These are phyloP conservation scores for Pseudogymnoascus sp. DNA, from an alignment of 2,329 filamentous ascomycete genomes.

Conservation along the genomic window DNA sequence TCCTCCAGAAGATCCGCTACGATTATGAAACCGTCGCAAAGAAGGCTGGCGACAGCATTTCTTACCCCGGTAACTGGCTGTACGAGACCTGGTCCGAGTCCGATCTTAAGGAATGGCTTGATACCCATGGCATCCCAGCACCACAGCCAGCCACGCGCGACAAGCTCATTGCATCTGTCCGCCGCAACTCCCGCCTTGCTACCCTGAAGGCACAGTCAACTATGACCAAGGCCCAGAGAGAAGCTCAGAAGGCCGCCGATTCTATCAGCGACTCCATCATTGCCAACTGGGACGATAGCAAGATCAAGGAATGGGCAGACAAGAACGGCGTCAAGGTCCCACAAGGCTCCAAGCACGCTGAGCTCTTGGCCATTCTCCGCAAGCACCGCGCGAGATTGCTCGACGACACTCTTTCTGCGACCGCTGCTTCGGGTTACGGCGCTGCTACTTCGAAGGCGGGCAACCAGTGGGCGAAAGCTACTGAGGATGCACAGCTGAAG, in stretches of 20 bases:
- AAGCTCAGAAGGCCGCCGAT: conserved; percentile 61
- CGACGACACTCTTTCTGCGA: conserved; percentile 53
- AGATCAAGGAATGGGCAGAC: conserved; percentile 89
- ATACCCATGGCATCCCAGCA: conserved; percentile 74
- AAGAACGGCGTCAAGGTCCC: conserved; percentile 85
- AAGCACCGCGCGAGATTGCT: conserved; percentile 71
- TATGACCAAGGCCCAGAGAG: conserved; percentile 52
- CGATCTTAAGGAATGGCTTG: conserved; percentile 88
- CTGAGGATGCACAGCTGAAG: conserved; percentile 56
- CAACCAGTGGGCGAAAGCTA: conserved; percentile 70
- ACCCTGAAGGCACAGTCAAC: conserved; percentile 59
- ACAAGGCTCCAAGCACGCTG: conserved; percentile 83
- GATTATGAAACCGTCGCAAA: conserved; percentile 75
- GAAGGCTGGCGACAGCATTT: conserved; percentile 62
- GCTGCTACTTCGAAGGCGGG: conserved; percentile 67
- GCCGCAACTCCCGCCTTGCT: conserved; percentile 80
- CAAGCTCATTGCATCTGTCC: conserved; percentile 78
- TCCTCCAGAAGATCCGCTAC: conserved; percentile 69
- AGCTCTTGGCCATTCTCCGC: conserved; percentile 80
- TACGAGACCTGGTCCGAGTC: conserved; percentile 86
- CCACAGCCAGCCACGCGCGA: conserved; percentile 81
- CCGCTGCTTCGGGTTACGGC: conserved; percentile 52
- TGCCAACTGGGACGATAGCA: conserved; percentile 79
- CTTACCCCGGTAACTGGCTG: conserved; percentile 94
- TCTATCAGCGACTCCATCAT: conserved; percentile 77